Conservation (phyloP, 495 filamentous ascomycete species). For the Xylaria nigripes region DNA sequence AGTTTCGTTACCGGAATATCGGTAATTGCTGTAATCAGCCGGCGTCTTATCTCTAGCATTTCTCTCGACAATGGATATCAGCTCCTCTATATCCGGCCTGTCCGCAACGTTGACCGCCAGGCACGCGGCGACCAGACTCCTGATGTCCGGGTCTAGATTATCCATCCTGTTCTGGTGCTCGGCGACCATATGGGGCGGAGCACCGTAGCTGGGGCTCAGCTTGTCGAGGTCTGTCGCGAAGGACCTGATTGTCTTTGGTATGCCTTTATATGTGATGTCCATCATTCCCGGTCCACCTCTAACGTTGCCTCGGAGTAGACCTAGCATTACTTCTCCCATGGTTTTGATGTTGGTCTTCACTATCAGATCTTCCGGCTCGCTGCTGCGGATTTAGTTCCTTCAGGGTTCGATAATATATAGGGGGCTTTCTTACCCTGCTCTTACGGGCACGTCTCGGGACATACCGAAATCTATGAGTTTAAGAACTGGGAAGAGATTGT, state of each 20-base stretch:
- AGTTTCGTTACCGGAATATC: slow-evolving; percentile 13
- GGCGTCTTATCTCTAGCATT: slow-evolving; percentile 6
- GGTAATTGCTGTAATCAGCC: slow-evolving; percentile 3
- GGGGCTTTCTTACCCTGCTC: slow-evolving; percentile 1
- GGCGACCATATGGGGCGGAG: neutral
- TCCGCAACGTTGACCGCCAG: slow-evolving; percentile 1
- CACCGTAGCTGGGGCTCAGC: slow-evolving; percentile 3
- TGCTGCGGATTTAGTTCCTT: neutral
- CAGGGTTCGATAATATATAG: too few species aligned
- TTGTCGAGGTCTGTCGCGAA: slow-evolving; percentile 15
- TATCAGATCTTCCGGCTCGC: neutral
- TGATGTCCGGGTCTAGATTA: slow-evolving; percentile 15
- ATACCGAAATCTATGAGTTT: slow-evolving; percentile 20
- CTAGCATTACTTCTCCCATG: slow-evolving; percentile 11
- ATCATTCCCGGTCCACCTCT: slow-evolving; percentile 4
- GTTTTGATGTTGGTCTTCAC: slow-evolving; percentile 7
- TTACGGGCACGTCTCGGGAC: neutral
- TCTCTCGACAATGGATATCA: slow-evolving; percentile 10
- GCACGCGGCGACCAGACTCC: slow-evolving; percentile 10
- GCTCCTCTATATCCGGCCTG: slow-evolving; percentile 12
- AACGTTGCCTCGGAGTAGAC: slow-evolving; percentile 10
- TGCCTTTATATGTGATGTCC: slow-evolving; percentile 4
- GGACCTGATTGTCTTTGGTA: slow-evolving; percentile 6
- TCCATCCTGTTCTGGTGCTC: slow-evolving; percentile 5
- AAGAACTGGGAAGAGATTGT: slow-evolving; percentile 7